Percentiles rank a stretch among this genome's conserved stretches.
phyloP scores from a whole-genome alignment of 1,284 basidiomycete species.

The Tilletia horrida region DNA sequence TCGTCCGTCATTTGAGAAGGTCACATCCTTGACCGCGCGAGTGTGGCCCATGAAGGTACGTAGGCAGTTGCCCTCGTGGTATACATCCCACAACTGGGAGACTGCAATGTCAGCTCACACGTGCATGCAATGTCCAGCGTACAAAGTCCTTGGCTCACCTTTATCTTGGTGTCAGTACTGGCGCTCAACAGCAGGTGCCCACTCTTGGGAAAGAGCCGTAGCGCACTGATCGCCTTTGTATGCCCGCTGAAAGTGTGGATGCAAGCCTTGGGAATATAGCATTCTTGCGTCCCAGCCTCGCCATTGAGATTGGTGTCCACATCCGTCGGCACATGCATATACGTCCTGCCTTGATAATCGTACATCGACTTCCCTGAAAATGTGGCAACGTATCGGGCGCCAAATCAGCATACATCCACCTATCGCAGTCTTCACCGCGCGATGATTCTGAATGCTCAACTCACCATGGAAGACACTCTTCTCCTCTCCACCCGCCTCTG shows the following conservation, averaged over 20 bases:
- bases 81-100: constrained; percentile 88
- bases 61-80: constrained; percentile 91
- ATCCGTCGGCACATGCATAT: constrained; percentile 82
- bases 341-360: constrained; percentile 97
- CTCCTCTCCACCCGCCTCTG: constrained; percentile 77
- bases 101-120: constrained; percentile 14
- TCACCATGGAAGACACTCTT: constrained; percentile 84
- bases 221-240: constrained; percentile 89
- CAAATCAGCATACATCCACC: too few species aligned
- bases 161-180: constrained; percentile 98
- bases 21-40: constrained; percentile 92
- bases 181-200: constrained; percentile 89
- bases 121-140: neutral
- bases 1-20: constrained; percentile 86
- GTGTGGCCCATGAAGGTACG: constrained; percentile 96
- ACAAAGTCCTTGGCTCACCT: constrained; percentile 62
- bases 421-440: too few species aligned
- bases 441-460: too few species aligned
- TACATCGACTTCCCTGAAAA: constrained; percentile 74
- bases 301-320: constrained; percentile 67
- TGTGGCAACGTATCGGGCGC: too few species aligned
- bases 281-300: constrained; percentile 80
- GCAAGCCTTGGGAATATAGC: constrained; percentile 89
- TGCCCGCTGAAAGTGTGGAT: constrained; percentile 98
- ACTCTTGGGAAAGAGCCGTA: constrained; percentile 84